phyloP scores from a whole-genome alignment of 2,329 filamentous ascomycete genomes.

The Dactylonectria macrodidyma region DNA sequence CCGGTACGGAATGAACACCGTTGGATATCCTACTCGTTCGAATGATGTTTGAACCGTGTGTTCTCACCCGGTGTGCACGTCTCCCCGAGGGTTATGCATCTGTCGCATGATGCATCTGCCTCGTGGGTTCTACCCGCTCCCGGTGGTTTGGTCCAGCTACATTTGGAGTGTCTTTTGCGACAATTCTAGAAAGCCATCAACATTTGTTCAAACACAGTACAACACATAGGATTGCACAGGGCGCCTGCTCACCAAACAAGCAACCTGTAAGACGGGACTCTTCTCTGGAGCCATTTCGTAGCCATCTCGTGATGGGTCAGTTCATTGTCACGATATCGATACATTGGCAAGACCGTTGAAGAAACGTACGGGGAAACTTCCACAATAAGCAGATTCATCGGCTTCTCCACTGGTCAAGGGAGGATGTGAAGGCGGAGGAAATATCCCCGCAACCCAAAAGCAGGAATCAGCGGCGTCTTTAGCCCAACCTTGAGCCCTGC shows the following conservation, averaged over 20 bases:
- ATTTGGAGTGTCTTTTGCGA: conserved; percentile 32
- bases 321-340: background rate
- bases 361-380: conserved; percentile 17
- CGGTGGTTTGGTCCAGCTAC: conserved; percentile 18
- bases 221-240: background rate
- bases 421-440: conserved; percentile 24
- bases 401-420: conserved; percentile 13
- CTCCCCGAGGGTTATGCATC: conserved; percentile 28
- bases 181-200: conserved; percentile 25
- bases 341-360: background rate
- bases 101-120: conserved; percentile 34
- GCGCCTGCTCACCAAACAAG: conserved; percentile 28
- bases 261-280: conserved; percentile 10
- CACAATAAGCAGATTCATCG: conserved; percentile 20
- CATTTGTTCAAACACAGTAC: background rate
- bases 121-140: background rate
- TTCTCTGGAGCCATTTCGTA: conserved; percentile 29
- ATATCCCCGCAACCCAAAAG: conserved; percentile 21
- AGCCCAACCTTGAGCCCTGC: background rate
- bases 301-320: conserved; percentile 4
- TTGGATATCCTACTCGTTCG: conserved; percentile 19
- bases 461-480: conserved; percentile 12
- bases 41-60: conserved; percentile 35
- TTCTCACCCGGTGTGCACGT: conserved; percentile 32
- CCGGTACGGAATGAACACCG: background rate